Percentiles rank a stretch among this genome's conserved stretches.
Conservation (phyloP, 768 basidiomycete genomes). For the Lactifluus volemus region DNA sequence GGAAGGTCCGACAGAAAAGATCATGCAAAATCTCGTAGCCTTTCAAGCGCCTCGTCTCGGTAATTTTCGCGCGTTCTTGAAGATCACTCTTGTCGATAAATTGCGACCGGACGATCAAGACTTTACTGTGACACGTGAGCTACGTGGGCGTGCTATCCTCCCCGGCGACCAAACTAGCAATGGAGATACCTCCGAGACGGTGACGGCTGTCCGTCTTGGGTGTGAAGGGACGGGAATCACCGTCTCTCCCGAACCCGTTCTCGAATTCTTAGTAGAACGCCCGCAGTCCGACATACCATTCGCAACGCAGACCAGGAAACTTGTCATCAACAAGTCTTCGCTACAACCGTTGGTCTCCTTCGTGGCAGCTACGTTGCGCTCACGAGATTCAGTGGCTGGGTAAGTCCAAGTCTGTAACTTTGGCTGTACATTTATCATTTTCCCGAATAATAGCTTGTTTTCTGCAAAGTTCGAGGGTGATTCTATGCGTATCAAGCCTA, state of each 20-base stretch:
- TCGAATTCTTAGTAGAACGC: slow-evolving; percentile 4
- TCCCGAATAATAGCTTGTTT: neutral
- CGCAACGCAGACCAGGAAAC: neutral
- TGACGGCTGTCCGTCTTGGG: neutral
- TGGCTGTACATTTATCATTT: neutral
- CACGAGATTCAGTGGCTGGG: neutral
- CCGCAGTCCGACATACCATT: neutral
- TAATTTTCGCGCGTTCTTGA: neutral
- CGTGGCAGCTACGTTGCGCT: neutral
- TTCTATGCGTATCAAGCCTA: neutral
- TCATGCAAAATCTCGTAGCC: slow-evolving; percentile 1
- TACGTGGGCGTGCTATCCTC: neutral
- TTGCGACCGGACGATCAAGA: neutral
- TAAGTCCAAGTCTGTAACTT: neutral
- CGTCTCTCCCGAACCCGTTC: slow-evolving; percentile 11
- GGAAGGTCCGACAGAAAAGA: neutral
- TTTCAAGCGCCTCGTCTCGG: slow-evolving; percentile 1
- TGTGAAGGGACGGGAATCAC: slow-evolving; percentile 2
- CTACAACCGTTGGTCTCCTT: neutral
- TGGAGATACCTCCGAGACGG: neutral
- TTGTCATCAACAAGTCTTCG: slow-evolving; percentile 3
- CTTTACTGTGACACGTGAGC: slow-evolving; percentile 2
- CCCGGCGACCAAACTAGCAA: neutral
- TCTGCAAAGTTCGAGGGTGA: slow-evolving; percentile 1
- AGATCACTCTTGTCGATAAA: neutral